Evolutionary conservation across 2,329 filamentous ascomycete genomes (phyloP).

Genomic region (Mycosphaerella sp.): DNA sequence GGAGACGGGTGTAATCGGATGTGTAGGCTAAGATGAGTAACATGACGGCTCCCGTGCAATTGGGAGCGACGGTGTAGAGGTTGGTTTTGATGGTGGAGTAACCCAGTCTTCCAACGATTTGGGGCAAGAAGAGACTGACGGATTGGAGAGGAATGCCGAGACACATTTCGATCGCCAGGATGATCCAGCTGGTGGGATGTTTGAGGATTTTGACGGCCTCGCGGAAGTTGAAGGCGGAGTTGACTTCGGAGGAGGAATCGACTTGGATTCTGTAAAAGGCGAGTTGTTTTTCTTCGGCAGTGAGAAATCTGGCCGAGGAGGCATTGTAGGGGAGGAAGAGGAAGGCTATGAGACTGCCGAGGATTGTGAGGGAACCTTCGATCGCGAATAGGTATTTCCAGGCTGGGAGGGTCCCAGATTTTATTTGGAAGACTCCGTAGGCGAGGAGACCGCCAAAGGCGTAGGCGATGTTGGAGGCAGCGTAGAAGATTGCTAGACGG

Average conservation of each 20-base stretch:
- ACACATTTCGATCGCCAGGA: constrained; percentile 53
- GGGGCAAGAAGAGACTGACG: constrained; percentile 53
- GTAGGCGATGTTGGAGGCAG: constrained; percentile 66
- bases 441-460: constrained; percentile 57
- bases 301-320: constrained; percentile 59
- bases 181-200: constrained; percentile 49
- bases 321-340: constrained; percentile 63
- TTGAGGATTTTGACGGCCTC: constrained; percentile 50
- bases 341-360: constrained; percentile 56
- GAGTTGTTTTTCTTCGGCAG: constrained; percentile 58
- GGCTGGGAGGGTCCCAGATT: constrained; percentile 44
- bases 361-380: constrained; percentile 53
- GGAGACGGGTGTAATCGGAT: constrained; percentile 59
- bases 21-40: constrained; percentile 65
- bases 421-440: constrained; percentile 57
- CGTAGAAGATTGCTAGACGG: constrained; percentile 68
- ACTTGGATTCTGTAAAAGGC: constrained; percentile 69
- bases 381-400: constrained; percentile 65
- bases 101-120: constrained; percentile 50
- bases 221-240: constrained; percentile 50
- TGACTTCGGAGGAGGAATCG: constrained; percentile 62
- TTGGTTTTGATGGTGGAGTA: constrained; percentile 62
- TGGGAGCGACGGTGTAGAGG: constrained; percentile 75
- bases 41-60: constrained; percentile 66
- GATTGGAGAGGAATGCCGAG: constrained; percentile 54